Evolutionary conservation across 495 filamentous ascomycete genomes (phyloP), one percentile per base, ranked within the genome.

Genomic region (Lepraria neglecta): DNA sequence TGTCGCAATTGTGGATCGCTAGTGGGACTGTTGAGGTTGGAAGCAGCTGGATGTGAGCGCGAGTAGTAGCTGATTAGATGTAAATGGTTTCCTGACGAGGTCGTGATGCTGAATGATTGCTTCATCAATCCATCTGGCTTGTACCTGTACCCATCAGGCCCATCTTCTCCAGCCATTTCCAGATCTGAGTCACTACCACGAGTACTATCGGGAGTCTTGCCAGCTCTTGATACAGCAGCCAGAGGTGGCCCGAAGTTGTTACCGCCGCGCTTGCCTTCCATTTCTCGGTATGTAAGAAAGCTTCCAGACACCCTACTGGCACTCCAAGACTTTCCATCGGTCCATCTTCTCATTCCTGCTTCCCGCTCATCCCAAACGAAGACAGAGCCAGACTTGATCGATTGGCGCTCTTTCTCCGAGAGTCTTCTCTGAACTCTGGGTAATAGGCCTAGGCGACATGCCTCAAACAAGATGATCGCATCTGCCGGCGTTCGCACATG

Each of bases 311-410:
- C 94, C 58, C 94, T 84, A 71, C 92, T 97, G 28, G 94, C 94
- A 68, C 95, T 97, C 94, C 94, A 98, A 47, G 94, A 97, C 72
- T 98, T 98, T 24, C 94, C 94, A 67, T 98, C 94, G 0, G 94
- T 98, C 94, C 94, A 98, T 73, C 94, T 80, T 60, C 94, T 82
- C 94, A 98, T 98, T 58, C 94, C 94, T 10, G 94, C 94, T 78
- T 98, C 94, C 65, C 92, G 80, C 78, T 98, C 94, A 74, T 97
- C 95, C 94, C 94, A 98, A 38, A 98, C 94, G 69, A 97, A 98
- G 9, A 98, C 92, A 0, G 95, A 97, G 19, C 94, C 94, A 3
- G 92, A 95, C 63, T 87, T 85, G 69, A 98, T 98, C 7, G 87
- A 85, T 67, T 96, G 91, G 45, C 94, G 84, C 74, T 98, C 94